Evolutionary conservation across 257 asterid species (phyloP).

Genomic region (Solanum pinnatisectum): DNA sequence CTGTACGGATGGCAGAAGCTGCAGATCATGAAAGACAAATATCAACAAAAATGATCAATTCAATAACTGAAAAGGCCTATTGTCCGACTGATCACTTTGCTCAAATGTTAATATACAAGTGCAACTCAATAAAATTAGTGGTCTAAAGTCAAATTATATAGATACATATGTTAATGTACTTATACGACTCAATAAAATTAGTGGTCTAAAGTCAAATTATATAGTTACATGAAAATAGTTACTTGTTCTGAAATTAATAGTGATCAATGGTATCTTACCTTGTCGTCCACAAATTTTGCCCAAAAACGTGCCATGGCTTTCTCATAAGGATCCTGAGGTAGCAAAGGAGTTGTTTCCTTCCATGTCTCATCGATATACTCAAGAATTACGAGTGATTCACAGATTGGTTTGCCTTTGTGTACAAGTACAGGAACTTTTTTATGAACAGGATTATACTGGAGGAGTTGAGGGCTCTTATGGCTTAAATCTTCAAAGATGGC

Average conservation of each 20-base stretch:
- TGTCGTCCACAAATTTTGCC: conserved; percentile 66
- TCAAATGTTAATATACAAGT: too few relatives aligned
- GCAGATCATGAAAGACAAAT: not conserved
- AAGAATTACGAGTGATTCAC: conserved; percentile 66
- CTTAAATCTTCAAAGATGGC: conserved; percentile 39
- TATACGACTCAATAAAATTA: too few relatives aligned
- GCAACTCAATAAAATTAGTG: not conserved
- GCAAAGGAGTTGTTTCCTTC: conserved; percentile 37
- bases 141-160: too few relatives aligned
- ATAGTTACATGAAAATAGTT: not conserved
- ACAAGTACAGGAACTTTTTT: conserved; percentile 55
- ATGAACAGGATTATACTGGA: conserved; percentile 47
- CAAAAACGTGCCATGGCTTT: conserved; percentile 58
- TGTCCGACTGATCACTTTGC: too few relatives aligned
- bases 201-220: too few relatives aligned
- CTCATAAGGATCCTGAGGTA: conserved; percentile 62
- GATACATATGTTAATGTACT: too few relatives aligned
- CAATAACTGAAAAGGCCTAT: not conserved
- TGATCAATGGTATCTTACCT: conserved; percentile 20
- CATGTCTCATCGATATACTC: conserved; percentile 69
- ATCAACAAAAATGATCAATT: not conserved
- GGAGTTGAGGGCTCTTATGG: conserved; percentile 45
- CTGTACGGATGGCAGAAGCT: conserved; percentile 40
- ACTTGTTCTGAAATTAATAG: not conserved
- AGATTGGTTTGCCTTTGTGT: conserved; percentile 64